phyloP scores from a whole-genome alignment of 169 alveolate genomes.

The Plasmodium gallinaceum region DNA sequence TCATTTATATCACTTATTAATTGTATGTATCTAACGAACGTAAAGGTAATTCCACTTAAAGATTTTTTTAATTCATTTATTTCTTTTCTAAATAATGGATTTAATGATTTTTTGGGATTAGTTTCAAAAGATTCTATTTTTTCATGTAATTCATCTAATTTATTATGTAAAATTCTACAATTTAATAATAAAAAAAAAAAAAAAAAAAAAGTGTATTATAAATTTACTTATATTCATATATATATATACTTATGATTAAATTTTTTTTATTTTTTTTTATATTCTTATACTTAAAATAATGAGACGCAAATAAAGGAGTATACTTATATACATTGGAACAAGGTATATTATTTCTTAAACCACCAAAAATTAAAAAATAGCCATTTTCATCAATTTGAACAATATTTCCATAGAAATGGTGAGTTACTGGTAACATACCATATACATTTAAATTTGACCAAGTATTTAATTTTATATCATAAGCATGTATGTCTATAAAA shows the following conservation, averaged over 20 bases:
- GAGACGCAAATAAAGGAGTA: constrained; percentile 31
- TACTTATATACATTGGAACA: constrained; percentile 53
- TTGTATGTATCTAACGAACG: constrained; percentile 45
- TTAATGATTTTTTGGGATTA: constrained; percentile 16
- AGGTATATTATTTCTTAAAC: constrained; percentile 49
- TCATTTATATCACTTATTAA: constrained; percentile 62
- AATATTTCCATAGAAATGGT: constrained; percentile 62
- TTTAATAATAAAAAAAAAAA: constrained; percentile 9
- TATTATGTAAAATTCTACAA: constrained; percentile 17
- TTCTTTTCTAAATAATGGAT: constrained; percentile 24
- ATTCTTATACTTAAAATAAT: constrained; percentile 33
- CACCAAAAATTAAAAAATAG: constrained; percentile 67
- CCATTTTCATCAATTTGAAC: constrained; percentile 69
- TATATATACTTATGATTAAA: constrained; percentile 4
- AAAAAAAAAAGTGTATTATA: not conserved
- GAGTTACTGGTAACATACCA: constrained; percentile 49
- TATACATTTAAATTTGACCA: constrained; percentile 61
- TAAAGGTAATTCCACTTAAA: constrained; percentile 32
- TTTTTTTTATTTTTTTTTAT: constrained; percentile 12
- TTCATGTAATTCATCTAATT: constrained; percentile 16
- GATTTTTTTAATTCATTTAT: constrained; percentile 35
- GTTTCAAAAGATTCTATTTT: constrained; percentile 18
- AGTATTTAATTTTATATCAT: constrained; percentile 54
- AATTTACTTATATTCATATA: not conserved
- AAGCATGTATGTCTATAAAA: constrained; percentile 49